Percentiles rank a stretch among this genome's conserved stretches.
Evolutionary conservation across 2,329 filamentous ascomycete species (phyloP).

Genomic region (Fusarium fujikuroi): DNA sequence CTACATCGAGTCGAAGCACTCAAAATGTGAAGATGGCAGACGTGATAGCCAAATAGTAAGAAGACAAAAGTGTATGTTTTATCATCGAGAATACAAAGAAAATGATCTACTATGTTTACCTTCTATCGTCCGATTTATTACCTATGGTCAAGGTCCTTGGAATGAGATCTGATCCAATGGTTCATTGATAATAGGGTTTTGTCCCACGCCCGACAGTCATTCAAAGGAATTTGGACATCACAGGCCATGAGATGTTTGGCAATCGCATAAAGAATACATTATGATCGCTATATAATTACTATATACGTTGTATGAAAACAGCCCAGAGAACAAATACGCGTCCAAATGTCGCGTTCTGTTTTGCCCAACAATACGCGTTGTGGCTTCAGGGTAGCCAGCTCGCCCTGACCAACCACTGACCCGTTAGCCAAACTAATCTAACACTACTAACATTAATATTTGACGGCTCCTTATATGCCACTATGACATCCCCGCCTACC

Average conservation of each 20-base stretch:
- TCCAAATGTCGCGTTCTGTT: neutral
- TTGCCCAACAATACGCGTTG: neutral
- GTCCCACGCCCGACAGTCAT: too few relatives aligned
- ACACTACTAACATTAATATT: too few relatives aligned
- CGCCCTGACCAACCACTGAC: accelerated
- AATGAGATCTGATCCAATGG: too few relatives aligned
- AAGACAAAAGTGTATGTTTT: too few relatives aligned
- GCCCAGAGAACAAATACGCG: too few relatives aligned
- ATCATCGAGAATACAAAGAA: accelerated
- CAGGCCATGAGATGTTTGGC: accelerated
- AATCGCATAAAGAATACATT: accelerated
- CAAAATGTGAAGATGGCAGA: neutral
- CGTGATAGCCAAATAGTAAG: accelerated
- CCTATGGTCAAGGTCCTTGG: neutral
- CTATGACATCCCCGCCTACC: accelerated
- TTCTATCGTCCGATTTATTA: too few relatives aligned
- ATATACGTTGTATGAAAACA: too few relatives aligned
- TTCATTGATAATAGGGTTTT: too few relatives aligned
- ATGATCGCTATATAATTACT: accelerated
- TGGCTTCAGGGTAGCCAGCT: neutral
- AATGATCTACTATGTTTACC: neutral
- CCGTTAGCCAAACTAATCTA: neutral
- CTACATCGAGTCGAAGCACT: neutral
- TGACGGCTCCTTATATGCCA: neutral
- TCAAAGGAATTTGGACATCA: too few relatives aligned